Conservation (phyloP, 768 basidiomycete genomes). For the Butyriboletus loyo region DNA sequence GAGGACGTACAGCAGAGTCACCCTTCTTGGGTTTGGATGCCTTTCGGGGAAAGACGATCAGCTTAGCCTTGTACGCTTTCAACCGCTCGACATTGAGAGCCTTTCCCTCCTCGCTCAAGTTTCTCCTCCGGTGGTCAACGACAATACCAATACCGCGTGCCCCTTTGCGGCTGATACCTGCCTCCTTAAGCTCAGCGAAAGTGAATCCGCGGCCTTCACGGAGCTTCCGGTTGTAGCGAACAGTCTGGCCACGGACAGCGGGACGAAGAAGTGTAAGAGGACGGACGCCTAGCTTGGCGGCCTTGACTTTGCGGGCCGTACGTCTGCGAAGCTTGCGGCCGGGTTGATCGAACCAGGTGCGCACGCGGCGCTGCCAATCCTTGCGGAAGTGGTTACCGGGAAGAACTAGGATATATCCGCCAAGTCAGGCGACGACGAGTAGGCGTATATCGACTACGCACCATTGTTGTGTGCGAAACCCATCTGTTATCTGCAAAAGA, state of each 20-base stretch:
- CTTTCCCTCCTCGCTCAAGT: constrained; percentile 96
- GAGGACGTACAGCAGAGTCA: constrained; percentile 74
- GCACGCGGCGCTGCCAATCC: constrained; percentile 97
- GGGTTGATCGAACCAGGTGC: constrained; percentile 99
- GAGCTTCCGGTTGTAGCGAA: constrained; percentile 97
- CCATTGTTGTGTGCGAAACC: constrained; percentile 39
- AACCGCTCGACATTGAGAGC: constrained; percentile 91
- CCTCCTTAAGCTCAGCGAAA: constrained; percentile 90
- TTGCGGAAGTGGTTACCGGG: constrained; percentile 95
- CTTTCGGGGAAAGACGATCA: constrained; percentile 98
- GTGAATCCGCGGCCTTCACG: constrained; percentile 98
- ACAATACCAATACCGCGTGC: constrained; percentile 91
- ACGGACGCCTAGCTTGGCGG: constrained; percentile 86
- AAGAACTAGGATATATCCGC: constrained; percentile 54
- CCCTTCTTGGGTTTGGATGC: constrained; percentile 94
- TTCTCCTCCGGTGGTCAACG: constrained; percentile 96
- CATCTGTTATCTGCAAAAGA: constrained; percentile 30
- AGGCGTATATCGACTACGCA: constrained; percentile 28
- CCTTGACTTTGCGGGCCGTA: constrained; percentile 87
- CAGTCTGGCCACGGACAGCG: constrained; percentile 92
- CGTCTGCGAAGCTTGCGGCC: constrained; percentile 96
- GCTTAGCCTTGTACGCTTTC: constrained; percentile 85
- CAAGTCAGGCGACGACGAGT: constrained; percentile 11
- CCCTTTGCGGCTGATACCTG: constrained; percentile 91
- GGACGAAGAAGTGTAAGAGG: constrained; percentile 91